Evolutionary conservation across 129 eudicot species (phyloP), one percentile per base, ranked within the genome.

Genomic region (Artemisia argyi): DNA sequence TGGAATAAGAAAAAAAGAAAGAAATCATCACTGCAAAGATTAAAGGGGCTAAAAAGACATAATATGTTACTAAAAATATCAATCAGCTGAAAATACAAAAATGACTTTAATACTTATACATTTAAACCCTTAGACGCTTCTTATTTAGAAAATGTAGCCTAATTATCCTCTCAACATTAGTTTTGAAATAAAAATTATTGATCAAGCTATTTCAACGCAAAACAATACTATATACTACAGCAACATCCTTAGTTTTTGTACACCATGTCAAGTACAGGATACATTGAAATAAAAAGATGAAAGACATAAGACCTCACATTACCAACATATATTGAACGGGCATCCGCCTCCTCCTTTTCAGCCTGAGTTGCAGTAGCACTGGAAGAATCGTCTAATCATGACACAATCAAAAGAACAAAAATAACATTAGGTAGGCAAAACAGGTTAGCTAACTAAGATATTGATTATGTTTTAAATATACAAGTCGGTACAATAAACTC

Each of bases 291-390:
- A 30, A 59, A 82, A 76, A 65, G 18, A 56, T 61, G 78, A 80
- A 61, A 53, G 83, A 75, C 71, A 3, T 61, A 15, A 65, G 75
- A 72, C 77, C 97, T 91, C 82, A 91, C 97, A 85, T 88, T 88
- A 69, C 97, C 97, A 76, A 91, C 97, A 78, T 91, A 91, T 54
- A 91, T 88, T 6, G 97, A 91, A 63, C 95, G 92, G 47, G 97
- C 81, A 87, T 91, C 97, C 13, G 85, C 92, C 81, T 91, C 97
- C 83, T 91, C 97, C 76, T 91, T 91, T 81, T 91, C 97, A 77
- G 95, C 97, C 72, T 77, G 88, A 66, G 83, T 82, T 39, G 85
- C 87, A 59, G 91, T 82, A 54, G 82, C 82, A 50, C 84, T 77
- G 15, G 87, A 58, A 18, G 91, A 66, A 81, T 90, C 97, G 47